Evolutionary conservation across 2,329 filamentous ascomycete genomes (phyloP).

Genomic region (Chaetomium sp.): DNA sequence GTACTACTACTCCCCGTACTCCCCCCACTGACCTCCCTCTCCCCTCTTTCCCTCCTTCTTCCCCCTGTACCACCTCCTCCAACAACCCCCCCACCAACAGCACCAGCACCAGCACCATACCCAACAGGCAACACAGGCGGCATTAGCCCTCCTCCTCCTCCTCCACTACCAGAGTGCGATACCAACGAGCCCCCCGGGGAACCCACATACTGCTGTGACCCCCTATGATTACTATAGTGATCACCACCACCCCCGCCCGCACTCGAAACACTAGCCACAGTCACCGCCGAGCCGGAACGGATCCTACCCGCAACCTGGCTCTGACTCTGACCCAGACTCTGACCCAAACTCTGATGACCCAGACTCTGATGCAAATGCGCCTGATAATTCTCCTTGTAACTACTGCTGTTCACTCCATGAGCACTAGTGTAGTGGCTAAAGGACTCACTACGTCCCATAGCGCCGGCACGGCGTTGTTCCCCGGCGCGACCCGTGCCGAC

Average conservation of each 20-base stretch:
- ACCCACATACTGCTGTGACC: too few relatives aligned
- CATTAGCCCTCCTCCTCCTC: conserved; percentile 4
- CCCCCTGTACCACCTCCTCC: not conserved
- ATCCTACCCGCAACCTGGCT: conserved; percentile 11
- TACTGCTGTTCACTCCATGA: conserved; percentile 2
- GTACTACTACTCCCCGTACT: not conserved
- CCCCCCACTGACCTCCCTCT: not conserved
- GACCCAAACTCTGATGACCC: not conserved
- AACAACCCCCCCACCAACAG: not conserved
- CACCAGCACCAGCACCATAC: not conserved
- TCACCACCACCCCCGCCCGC: not conserved
- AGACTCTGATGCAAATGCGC: not conserved
- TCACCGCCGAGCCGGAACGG: conserved; percentile 21
- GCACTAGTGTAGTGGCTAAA: not conserved
- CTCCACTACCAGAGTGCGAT: not conserved
- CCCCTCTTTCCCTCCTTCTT: not conserved
- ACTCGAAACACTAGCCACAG: conserved; percentile 8
- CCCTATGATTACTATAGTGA: too few relatives aligned
- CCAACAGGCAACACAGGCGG: not conserved
- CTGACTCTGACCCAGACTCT: not conserved
- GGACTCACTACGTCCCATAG: conserved; percentile 10
- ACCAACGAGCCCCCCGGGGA: not conserved
- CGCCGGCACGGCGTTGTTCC: not conserved
- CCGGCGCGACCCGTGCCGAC: not conserved
- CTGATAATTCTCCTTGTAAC: conserved; percentile 23